Evolutionary conservation across 2,329 filamentous ascomycete species (phyloP).

Genomic region (Achaetomium macrosporum): DNA sequence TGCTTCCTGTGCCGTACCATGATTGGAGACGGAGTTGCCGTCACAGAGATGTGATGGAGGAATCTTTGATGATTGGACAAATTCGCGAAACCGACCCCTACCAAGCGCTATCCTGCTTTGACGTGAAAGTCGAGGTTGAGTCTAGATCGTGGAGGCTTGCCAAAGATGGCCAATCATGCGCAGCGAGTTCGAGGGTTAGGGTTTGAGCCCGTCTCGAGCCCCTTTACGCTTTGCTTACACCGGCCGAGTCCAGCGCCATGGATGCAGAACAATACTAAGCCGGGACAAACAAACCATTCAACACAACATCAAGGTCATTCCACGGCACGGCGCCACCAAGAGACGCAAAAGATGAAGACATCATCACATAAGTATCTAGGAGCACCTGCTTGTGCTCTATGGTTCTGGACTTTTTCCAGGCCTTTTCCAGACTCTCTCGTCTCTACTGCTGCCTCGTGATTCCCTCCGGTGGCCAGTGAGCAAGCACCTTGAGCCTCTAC

Average conservation of each 20-base stretch:
- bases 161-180: background rate
- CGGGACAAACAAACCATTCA: background rate
- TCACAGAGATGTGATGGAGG: too few relatives aligned
- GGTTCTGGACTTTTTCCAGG: too few relatives aligned
- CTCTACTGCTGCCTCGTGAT: too few relatives aligned
- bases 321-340: background rate
- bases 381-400: too few relatives aligned
- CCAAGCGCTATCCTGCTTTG: too few relatives aligned
- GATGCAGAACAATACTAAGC: slow-evolving; percentile 3
- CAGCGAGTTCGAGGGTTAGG: background rate
- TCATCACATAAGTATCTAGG: background rate
- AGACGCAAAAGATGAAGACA: background rate
- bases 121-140: background rate
- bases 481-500: too few relatives aligned
- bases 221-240: background rate
- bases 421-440: too few relatives aligned
- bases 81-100: background rate
- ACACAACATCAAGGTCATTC: background rate
- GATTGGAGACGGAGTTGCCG: too few relatives aligned
- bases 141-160: background rate
- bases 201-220: background rate
- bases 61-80: background rate
- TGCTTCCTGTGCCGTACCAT: background rate
- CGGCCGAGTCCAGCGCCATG: too few relatives aligned
- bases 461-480: too few relatives aligned